These are phyloP conservation scores for Starmerella tilneyi DNA, from an alignment of 805 yeast species.

Conservation along the genomic window DNA sequence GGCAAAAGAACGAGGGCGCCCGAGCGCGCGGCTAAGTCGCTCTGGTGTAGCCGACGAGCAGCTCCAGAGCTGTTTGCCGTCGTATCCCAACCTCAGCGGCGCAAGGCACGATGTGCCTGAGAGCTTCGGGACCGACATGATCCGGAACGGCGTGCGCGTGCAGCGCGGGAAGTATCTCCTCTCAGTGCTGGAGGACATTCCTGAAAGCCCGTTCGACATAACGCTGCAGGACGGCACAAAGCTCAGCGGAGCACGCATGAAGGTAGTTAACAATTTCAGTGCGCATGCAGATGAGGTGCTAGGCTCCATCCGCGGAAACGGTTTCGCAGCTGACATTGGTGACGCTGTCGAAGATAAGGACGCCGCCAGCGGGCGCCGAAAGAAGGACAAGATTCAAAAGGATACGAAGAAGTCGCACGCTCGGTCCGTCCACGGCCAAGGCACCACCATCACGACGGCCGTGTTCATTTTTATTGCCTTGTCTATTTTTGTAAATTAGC, in stretches of 20 bases:
- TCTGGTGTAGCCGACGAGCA: neutral
- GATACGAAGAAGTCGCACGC: too few species aligned
- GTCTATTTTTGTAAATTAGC: too few species aligned
- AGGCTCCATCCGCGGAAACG: too few species aligned
- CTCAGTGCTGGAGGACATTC: conserved; percentile 18
- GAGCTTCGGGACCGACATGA: conserved; percentile 29
- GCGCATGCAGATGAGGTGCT: conserved; percentile 2
- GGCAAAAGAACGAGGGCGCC: too few species aligned
- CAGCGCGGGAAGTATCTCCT: conserved; percentile 24
- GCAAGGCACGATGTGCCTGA: conserved; percentile 28
- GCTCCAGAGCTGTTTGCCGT: conserved; percentile 9
- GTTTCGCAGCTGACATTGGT: neutral
- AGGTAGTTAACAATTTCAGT: conserved; percentile 15
- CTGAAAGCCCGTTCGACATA: conserved; percentile 22
- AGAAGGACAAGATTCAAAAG: too few species aligned
- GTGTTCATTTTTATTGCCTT: too few species aligned
- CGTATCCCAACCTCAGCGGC: conserved; percentile 20
- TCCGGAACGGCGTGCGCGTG: conserved; percentile 29
- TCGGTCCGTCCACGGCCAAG: too few species aligned
- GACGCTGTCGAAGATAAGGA: neutral
- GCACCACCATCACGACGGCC: too few species aligned
- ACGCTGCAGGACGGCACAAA: conserved; percentile 23
- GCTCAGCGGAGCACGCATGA: conserved; percentile 15
- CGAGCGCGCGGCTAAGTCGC: too few species aligned
- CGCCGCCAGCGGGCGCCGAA: too few species aligned